Percentiles rank a stretch among this genome's conserved stretches.
These are phyloP conservation scores for Phialophora macrospora DNA, from an alignment of 2,329 filamentous ascomycete genomes.

Conservation along the genomic window DNA sequence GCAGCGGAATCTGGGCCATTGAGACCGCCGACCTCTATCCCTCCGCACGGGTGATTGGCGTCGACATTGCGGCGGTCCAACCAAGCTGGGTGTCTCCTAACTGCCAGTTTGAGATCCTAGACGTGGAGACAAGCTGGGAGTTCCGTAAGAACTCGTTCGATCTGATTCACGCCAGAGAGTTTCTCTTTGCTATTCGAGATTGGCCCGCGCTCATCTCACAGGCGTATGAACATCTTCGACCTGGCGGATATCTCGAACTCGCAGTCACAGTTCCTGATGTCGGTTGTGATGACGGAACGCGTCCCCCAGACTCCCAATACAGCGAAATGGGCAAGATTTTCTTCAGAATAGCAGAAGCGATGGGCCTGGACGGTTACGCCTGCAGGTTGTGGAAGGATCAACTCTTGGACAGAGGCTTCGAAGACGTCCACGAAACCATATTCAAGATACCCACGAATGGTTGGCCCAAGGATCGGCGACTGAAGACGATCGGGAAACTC, in stretches of 20 bases:
- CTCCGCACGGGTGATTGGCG: slow-evolving; percentile 25
- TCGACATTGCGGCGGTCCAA: slow-evolving; percentile 36
- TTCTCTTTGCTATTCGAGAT: slow-evolving; percentile 48
- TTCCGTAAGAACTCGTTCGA: slow-evolving; percentile 43
- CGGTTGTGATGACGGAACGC: slow-evolving; percentile 20
- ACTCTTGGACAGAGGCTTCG: slow-evolving; percentile 37
- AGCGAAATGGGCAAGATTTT: slow-evolving; percentile 38
- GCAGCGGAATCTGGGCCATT: slow-evolving; percentile 37
- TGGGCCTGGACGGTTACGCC: slow-evolving; percentile 24
- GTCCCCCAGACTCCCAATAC: slow-evolving; percentile 32
- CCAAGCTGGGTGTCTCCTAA: slow-evolving; percentile 40
- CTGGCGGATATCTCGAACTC: slow-evolving; percentile 48
- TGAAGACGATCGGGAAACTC: slow-evolving; percentile 48
- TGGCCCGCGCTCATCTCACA: slow-evolving; percentile 44
- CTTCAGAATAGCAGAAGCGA: slow-evolving; percentile 28
- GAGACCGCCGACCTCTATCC: slow-evolving; percentile 39
- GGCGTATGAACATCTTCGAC: slow-evolving; percentile 33
- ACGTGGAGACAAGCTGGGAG: slow-evolving; percentile 37
- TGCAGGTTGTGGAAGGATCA: slow-evolving; percentile 37
- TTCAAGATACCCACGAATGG: slow-evolving; percentile 41
- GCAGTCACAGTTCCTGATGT: slow-evolving; percentile 35
- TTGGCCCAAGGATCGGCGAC: slow-evolving; percentile 42
- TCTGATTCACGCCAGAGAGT: slow-evolving; percentile 40
- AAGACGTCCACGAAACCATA: slow-evolving; percentile 40
- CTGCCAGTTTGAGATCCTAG: slow-evolving; percentile 43